Evolutionary conservation across 805 yeast genomes (phyloP).

Genomic region (Ogataea populi-albae): DNA sequence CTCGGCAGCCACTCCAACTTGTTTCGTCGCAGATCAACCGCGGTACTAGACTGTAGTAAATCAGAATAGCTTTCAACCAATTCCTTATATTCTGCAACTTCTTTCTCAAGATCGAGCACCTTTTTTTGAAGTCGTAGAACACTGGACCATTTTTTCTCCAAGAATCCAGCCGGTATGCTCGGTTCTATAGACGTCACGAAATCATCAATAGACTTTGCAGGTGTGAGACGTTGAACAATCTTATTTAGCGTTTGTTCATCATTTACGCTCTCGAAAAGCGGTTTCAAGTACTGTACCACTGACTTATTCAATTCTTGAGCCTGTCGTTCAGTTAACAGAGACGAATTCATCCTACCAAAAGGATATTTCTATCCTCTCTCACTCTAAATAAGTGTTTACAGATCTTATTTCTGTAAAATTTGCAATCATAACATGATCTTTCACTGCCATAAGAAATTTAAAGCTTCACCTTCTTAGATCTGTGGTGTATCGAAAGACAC

Average conservation of each 20-base stretch:
- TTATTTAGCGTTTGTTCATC: conserved; percentile 2
- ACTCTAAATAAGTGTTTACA: too few species aligned
- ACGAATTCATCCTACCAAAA: conserved; percentile 5
- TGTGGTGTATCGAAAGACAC: too few species aligned
- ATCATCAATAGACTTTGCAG: conserved; percentile 5
- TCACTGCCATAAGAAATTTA: too few species aligned
- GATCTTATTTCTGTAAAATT: too few species aligned
- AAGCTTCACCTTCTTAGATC: too few species aligned
- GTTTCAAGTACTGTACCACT: conserved; percentile 32
- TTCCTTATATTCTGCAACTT: conserved; percentile 47
- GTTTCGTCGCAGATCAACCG: conserved; percentile 18
- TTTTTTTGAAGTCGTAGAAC: conserved; percentile 76
- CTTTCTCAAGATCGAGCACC: conserved; percentile 67
- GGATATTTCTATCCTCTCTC: too few species aligned
- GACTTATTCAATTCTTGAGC: conserved; percentile 36
- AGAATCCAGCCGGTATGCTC: conserved; percentile 28
- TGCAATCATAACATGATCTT: too few species aligned
- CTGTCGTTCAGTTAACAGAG: conserved; percentile 33
- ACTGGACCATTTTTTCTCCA: conserved; percentile 85
- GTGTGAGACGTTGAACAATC: conserved; percentile 8
- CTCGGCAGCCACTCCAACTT: conserved; percentile 65
- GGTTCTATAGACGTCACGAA: conserved; percentile 3
- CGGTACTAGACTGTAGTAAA: conserved; percentile 12
- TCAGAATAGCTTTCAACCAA: conserved; percentile 33
- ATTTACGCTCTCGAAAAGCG: conserved; percentile 10